phyloP scores from a whole-genome alignment of 352 stramenopile genomes.

The Globisporangium nagaii region DNA sequence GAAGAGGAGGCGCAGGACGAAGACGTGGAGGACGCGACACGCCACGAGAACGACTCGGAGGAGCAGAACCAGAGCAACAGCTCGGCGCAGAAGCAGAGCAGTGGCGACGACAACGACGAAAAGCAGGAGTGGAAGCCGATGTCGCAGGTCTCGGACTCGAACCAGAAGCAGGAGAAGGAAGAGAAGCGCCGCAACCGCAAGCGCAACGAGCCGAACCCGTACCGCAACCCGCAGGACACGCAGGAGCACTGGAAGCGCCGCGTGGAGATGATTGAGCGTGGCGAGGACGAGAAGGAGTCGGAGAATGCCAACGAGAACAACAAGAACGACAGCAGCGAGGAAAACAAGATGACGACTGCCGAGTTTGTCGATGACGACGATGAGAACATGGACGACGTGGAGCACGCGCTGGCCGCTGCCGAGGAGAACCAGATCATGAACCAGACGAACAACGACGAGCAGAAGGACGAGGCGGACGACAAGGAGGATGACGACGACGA shows the following conservation, averaged over 20 bases:
- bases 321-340: conserved; percentile 26
- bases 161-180: conserved; percentile 38
- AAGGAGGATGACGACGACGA: conserved; percentile 32
- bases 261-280: conserved; percentile 84
- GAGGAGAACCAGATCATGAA: conserved; percentile 70
- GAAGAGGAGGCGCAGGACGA: conserved; percentile 41
- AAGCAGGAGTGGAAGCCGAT: conserved; percentile 50
- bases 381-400: conserved; percentile 52
- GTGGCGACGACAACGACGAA: conserved; percentile 50
- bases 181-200: conserved; percentile 72
- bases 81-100: conserved; percentile 41
- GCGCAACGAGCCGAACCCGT: conserved; percentile 91
- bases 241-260: conserved; percentile 97
- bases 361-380: conserved; percentile 69
- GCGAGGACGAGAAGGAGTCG: conserved; percentile 19
- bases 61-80: conserved; percentile 58
- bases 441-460: conserved; percentile 33
- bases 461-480: conserved; percentile 52
- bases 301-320: conserved; percentile 26
- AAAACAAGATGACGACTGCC: conserved; percentile 48
- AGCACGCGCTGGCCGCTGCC: conserved; percentile 57
- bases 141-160: conserved; percentile 30
- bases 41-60: conserved; percentile 23
- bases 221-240: conserved; percentile 92
- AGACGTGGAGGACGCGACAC: conserved; percentile 24